Evolutionary conservation across 495 filamentous ascomycete genomes (phyloP).

Genomic region (Lentithecium fluviatile): DNA sequence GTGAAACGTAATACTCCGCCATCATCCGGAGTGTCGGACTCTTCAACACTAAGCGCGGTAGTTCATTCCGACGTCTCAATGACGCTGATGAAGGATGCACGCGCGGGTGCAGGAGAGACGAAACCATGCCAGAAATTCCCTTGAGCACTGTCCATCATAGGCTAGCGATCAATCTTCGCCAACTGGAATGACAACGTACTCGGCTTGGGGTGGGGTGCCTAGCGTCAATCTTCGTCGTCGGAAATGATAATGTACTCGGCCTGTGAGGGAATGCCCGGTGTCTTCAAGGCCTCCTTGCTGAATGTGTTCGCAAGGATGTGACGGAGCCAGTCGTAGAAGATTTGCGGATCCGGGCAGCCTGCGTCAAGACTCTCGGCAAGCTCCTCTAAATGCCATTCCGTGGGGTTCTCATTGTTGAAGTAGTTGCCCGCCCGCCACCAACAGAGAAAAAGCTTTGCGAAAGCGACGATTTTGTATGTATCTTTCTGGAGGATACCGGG

Average conservation of each 20-base stretch:
- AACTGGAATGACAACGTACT: too few species aligned
- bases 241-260: slow-evolving; percentile 16
- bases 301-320: slow-evolving; percentile 13
- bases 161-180: too few species aligned
- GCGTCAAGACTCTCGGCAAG: not conserved
- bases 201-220: too few species aligned
- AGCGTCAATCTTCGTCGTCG: slow-evolving; percentile 14
- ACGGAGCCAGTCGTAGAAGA: slow-evolving; percentile 13
- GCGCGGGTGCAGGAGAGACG: too few species aligned
- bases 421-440: slow-evolving; percentile 13
- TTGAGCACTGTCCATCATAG: too few species aligned
- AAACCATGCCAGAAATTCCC: too few species aligned
- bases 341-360: not conserved
- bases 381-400: slow-evolving; percentile 9
- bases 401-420: not conserved
- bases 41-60: too few species aligned
- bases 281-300: slow-evolving; percentile 1
- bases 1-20: too few species aligned
- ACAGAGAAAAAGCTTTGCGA: slow-evolving; percentile 27
- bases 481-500: slow-evolving; percentile 12
- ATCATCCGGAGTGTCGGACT: too few species aligned
- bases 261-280: not conserved
- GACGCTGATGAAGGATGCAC: too few species aligned
- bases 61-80: too few species aligned
- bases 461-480: slow-evolving; percentile 17